Conservation (phyloP, 371 early-diverging fungal species). For the Syncephalastrum monosporum region DNA sequence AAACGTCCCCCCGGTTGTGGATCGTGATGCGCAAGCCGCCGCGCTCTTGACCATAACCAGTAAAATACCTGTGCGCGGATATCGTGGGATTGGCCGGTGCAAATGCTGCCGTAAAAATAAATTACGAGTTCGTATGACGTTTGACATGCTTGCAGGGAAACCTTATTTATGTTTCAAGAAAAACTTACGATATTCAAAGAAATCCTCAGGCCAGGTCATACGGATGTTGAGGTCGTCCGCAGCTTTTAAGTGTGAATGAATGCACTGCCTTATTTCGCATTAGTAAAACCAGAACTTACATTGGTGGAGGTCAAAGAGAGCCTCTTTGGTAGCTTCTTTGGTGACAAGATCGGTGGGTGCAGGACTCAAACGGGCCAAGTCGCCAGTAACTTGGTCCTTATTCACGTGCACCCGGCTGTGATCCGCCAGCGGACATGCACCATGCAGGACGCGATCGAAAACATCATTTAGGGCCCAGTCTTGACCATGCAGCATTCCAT, state of each 20-base stretch:
- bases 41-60: slow-evolving; percentile 82
- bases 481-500: slow-evolving; percentile 9
- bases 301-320: slow-evolving; percentile 44
- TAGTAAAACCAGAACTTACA: slow-evolving; percentile 12
- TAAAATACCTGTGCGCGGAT: slow-evolving; percentile 71
- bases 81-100: slow-evolving; percentile 49
- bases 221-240: slow-evolving; percentile 37
- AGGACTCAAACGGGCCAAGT: slow-evolving; percentile 8
- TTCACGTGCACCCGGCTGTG: slow-evolving; percentile 50
- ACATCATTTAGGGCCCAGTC: slow-evolving; percentile 74
- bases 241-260: not conserved
- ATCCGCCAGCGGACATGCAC: slow-evolving; percentile 66
- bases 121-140: not conserved
- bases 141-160: not conserved
- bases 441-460: slow-evolving; percentile 60
- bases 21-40: slow-evolving; percentile 80
- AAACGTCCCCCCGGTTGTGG: slow-evolving; percentile 53
- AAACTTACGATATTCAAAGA: slow-evolving; percentile 45
- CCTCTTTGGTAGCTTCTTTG: slow-evolving; percentile 18
- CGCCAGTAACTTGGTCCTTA: slow-evolving; percentile 12
- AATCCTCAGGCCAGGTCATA: slow-evolving; percentile 41
- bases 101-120: slow-evolving; percentile 23
- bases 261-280: not conserved
- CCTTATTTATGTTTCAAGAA: not conserved
- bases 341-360: not conserved